Evolutionary conservation across 192 early-diverging fungal genomes (phyloP), one percentile per base, ranked within the genome.

Genomic region (Thoreauomyces humboldtii): DNA sequence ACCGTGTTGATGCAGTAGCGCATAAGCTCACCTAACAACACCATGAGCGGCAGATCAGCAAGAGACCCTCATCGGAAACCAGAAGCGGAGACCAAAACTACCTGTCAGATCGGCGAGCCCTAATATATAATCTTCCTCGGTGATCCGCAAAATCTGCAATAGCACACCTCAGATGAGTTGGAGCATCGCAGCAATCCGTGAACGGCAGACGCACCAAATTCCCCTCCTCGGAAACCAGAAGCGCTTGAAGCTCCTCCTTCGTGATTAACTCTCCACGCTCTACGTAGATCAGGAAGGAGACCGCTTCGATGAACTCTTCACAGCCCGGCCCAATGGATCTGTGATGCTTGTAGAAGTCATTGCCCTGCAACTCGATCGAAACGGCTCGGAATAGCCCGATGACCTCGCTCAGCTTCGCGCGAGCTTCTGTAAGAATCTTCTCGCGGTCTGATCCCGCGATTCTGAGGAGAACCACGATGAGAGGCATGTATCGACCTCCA

Each of bases 11-110:
- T 83, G 5, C 72, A 72, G 14, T 77, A 69, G 43, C 83, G 70
- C 83, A 86, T 86, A 25, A 86, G 51, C 54, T 86, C 83, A 43
- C 84, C n/a, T n/a, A n/a, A n/a, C n/a, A n/a, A n/a, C n/a, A n/a
- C n/a, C n/a, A n/a, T n/a, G n/a, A n/a, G n/a, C n/a, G n/a, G n/a
- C n/a, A n/a, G n/a, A n/a, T n/a, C n/a, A n/a, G n/a, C n/a, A n/a
- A n/a, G n/a, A n/a, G n/a, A n/a, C n/a, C n/a, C n/a, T n/a, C n/a
- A n/a, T n/a, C n/a, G n/a, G n/a, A n/a, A n/a, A n/a, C n/a, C n/a
- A n/a, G n/a, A n/a, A n/a, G n/a, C n/a, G n/a, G n/a, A n/a, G n/a
- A n/a, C n/a, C n/a, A n/a, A n/a, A n/a, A n/a, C n/a, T n/a, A n/a
- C n/a, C 84, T 7, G 81, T 84, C 29, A 86, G 75, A 65, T 86